Conservation (phyloP, 345 rosid genomes). For the Pelargonium nanum region DNA sequence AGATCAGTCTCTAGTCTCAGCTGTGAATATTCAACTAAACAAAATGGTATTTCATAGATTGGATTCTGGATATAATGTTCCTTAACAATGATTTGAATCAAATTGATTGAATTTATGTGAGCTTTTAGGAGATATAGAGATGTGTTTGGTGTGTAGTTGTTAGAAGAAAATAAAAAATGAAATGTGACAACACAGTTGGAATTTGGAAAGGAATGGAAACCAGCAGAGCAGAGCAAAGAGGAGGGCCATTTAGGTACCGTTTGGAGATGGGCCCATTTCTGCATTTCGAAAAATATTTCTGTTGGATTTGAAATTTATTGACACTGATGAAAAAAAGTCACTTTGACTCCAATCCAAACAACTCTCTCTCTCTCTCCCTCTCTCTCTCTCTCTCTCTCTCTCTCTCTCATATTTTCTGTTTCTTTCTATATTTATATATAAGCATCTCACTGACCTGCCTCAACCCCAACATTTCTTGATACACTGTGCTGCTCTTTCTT, state of each 20-base stretch:
- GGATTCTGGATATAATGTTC: too few species aligned
- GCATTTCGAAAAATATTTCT: slow-evolving; percentile 25
- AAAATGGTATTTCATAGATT: too few species aligned
- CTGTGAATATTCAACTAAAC: too few species aligned
- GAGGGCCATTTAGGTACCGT: slow-evolving; percentile 13
- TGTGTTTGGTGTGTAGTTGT: background rate
- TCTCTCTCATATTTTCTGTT: background rate
- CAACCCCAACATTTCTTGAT: background rate
- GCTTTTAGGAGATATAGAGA: too few species aligned
- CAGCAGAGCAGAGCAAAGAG: background rate
- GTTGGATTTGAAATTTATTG: slow-evolving; percentile 38
- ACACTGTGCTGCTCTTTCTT: slow-evolving; percentile 9
- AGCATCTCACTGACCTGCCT: background rate
- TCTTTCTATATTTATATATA: too few species aligned
- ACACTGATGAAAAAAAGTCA: slow-evolving; percentile 40
- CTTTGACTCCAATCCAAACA: slow-evolving; percentile 22
- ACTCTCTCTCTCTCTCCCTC: background rate
- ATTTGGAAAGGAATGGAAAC: background rate
- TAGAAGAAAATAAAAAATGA: too few species aligned
- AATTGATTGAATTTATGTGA: too few species aligned
- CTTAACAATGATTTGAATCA: too few species aligned
- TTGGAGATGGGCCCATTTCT: slow-evolving; percentile 31
- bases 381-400: background rate
- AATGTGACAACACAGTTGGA: background rate
- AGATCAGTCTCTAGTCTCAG: too few species aligned